Evolutionary conservation across 78 protist genomes (phyloP).

Genomic region (Protostelium mycophagum): DNA sequence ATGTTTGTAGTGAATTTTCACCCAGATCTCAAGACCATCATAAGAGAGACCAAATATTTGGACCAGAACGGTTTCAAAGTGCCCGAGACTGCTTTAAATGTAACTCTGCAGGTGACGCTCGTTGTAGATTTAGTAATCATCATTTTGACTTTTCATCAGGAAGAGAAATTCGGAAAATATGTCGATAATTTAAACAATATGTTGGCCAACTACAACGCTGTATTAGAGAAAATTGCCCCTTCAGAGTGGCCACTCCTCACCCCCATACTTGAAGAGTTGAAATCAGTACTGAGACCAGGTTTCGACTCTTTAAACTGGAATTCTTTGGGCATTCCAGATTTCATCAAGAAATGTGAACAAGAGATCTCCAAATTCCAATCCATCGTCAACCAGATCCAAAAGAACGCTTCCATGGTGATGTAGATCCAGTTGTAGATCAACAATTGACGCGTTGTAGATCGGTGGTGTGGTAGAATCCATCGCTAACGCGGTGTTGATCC

Average conservation of each 20-base stretch:
- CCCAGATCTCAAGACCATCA: conserved; percentile 26
- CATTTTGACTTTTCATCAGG: conserved; percentile 23
- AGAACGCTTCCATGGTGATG: conserved; percentile 20
- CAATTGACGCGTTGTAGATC: background rate
- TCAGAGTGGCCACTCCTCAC: conserved; percentile 41
- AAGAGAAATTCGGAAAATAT: conserved; percentile 57
- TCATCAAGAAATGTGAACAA: conserved; percentile 16
- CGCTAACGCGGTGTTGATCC: background rate
- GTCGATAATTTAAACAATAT: conserved; percentile 49
- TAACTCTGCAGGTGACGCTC: conserved; percentile 61
- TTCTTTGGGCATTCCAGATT: conserved; percentile 74
- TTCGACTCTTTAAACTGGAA: conserved; percentile 80
- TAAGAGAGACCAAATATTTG: conserved; percentile 82
- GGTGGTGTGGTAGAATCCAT: background rate
- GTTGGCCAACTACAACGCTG: conserved; percentile 33
- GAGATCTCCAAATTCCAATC: conserved; percentile 51
- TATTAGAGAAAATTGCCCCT: conserved; percentile 9
- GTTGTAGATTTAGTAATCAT: background rate
- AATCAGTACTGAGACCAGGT: conserved; percentile 47
- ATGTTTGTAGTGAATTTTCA: conserved; percentile 65
- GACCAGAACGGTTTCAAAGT: conserved; percentile 65
- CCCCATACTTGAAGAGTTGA: conserved; percentile 15
- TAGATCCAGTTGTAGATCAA: background rate
- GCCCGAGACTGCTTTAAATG: conserved; percentile 78
- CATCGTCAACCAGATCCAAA: conserved; percentile 42